phyloP scores from a whole-genome alignment of 768 basidiomycete genomes.

The Pleurotus pulmonarius region DNA sequence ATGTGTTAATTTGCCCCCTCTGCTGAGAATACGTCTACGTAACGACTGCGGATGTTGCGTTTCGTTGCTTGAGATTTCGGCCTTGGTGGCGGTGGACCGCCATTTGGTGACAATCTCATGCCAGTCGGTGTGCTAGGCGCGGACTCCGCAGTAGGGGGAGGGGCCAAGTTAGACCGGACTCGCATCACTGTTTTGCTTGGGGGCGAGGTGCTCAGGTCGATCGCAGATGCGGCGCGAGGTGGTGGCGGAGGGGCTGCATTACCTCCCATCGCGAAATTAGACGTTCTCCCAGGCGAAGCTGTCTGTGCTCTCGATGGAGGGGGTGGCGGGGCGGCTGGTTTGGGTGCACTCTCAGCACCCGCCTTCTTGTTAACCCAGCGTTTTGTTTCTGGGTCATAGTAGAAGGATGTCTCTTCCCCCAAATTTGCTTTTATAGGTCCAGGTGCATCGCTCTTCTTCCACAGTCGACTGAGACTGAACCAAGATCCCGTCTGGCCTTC shows the following conservation, averaged over 20 bases:
- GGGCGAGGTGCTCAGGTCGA: conserved; percentile 53
- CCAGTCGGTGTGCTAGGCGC: conserved; percentile 45
- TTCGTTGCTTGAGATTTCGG: conserved; percentile 65
- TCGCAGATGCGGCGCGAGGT: conserved; percentile 57
- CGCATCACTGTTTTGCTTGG: conserved; percentile 51
- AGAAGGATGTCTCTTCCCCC: conserved; percentile 86
- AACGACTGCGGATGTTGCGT: conserved; percentile 75
- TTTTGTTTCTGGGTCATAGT: conserved; percentile 93
- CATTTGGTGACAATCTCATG: conserved; percentile 40
- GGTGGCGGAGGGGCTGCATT: conserved; percentile 27
- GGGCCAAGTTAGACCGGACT: conserved; percentile 63
- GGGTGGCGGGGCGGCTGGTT: conserved; percentile 55
- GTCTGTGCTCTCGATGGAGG: conserved; percentile 87
- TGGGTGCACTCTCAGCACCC: conserved; percentile 50
- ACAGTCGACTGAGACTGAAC: conserved; percentile 79
- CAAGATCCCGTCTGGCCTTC: conserved; percentile 55
- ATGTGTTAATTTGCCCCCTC: conserved; percentile 25
- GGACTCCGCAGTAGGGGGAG: conserved; percentile 40
- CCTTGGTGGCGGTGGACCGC: conserved; percentile 48
- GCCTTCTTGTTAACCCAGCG: conserved; percentile 95
- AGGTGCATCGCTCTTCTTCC: conserved; percentile 62
- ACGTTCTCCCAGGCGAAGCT: conserved; percentile 64
- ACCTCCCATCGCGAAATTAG: conserved; percentile 21
- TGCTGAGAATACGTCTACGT: conserved; percentile 88
- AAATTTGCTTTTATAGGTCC: conserved; percentile 89